Evolutionary conservation across 805 yeast species (phyloP), one percentile per base, ranked within the genome.

Genomic region (Naumovozyma baii): DNA sequence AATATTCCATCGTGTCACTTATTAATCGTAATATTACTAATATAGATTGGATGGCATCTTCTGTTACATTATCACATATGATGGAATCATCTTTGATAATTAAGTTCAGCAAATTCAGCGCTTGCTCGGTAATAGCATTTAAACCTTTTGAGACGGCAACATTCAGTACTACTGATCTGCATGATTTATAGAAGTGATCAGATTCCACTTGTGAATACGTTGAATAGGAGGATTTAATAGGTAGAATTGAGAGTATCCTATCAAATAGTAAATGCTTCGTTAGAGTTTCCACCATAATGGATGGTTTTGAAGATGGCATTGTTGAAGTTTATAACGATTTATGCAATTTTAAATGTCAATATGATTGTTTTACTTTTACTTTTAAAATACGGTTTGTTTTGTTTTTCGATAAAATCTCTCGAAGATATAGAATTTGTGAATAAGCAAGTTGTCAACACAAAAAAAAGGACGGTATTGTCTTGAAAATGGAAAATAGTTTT

Each of bases 11-110:
- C n/a, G 65, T 43, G 40, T 65, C 69, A 3, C 66, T 55, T 25
- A 70, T 36, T 18, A 72, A 53, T 38, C 66, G 53, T 7, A 68
- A 42, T 2, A 70, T 35, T 1, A 65, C 49, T n/a, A 62, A 47
- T 1, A 68, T 46, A 0, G 76, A 50, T 18, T 46, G 46, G n/a
- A 43, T 38, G 3, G 50, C 35, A 16, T 45, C 49, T n/a, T 40
- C 43, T 9, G 34, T 34, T 10, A 43, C 16, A 7, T 38, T 35
- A 3, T 38, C 26, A 1, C 44, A 38, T 2, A 32, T 38, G 2
- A 48, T 40, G 1, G 22, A 28, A 16, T 40, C 40, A 36, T 41
- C 36, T 18, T 41, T 36, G 13, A 45, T 26, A 10, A 47, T 19
- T 10, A 28, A 5, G 15, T 47, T 44, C 13, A 46, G 37, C 12